phyloP scores from a whole-genome alignment of 345 rosid species.

The Eucalyptus marginata region DNA sequence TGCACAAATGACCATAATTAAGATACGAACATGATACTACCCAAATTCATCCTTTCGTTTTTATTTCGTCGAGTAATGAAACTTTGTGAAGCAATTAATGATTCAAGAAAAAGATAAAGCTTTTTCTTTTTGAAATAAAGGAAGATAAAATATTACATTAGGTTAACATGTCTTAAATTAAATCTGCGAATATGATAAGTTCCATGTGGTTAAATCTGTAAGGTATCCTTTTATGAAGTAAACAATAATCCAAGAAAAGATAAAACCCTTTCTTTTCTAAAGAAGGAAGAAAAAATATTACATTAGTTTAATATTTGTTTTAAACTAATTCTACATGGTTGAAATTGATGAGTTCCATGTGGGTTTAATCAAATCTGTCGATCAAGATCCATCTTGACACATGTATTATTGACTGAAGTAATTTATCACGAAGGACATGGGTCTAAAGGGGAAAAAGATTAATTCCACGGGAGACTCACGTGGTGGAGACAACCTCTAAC shows the following conservation, averaged over 20 bases:
- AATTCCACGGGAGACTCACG: background rate
- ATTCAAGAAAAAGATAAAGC: background rate
- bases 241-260: background rate
- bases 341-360: background rate
- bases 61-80: background rate
- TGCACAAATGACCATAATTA: background rate
- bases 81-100: background rate
- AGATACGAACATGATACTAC: background rate
- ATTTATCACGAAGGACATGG: background rate
- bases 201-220: background rate
- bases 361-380: background rate
- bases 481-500: background rate
- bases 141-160: background rate
- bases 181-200: background rate
- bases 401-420: background rate
- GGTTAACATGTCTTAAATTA: background rate
- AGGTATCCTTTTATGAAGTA: background rate
- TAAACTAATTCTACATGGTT: too few species aligned
- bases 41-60: background rate
- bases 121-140: too few species aligned
- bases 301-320: too few species aligned
- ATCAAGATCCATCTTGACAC: background rate
- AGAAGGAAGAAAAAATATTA: too few species aligned
- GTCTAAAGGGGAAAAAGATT: background rate
- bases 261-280: background rate